Evolutionary conservation across 1,284 basidiomycete genomes (phyloP).

Genomic region (Ganoderma lucidum): DNA sequence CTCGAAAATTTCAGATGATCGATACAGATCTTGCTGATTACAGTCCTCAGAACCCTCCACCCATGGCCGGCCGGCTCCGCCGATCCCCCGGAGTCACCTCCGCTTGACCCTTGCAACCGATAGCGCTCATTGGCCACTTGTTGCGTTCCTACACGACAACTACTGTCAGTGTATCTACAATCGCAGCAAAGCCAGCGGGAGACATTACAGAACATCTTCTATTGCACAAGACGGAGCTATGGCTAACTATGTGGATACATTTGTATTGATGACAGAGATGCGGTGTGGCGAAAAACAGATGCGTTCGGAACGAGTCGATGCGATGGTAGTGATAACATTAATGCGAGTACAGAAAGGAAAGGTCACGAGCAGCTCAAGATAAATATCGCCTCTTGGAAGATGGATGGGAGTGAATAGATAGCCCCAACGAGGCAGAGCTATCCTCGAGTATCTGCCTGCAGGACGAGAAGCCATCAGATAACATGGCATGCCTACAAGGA

Average conservation of each 20-base stretch:
- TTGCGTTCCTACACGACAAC: background rate
- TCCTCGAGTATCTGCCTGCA: conserved; percentile 24
- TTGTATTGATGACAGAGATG: conserved; percentile 26
- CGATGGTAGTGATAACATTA: conserved; percentile 34
- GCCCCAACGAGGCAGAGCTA: conserved; percentile 26
- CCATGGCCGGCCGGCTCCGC: conserved; percentile 41
- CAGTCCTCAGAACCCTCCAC: conserved; percentile 30
- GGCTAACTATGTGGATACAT: conserved; percentile 33
- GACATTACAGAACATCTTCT: conserved; percentile 27
- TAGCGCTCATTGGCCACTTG: conserved; percentile 11
- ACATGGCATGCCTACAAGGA: conserved; percentile 34
- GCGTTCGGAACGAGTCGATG: conserved; percentile 26
- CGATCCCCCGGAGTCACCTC: conserved; percentile 36
- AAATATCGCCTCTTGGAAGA: conserved; percentile 31
- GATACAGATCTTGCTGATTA: conserved; percentile 41
- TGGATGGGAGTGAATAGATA: conserved; percentile 29
- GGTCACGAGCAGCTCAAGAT: conserved; percentile 32
- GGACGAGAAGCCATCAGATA: conserved; percentile 39
- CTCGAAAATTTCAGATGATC: conserved; percentile 48
- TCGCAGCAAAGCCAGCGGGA: background rate
- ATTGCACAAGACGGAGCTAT: conserved; percentile 27
- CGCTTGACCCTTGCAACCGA: conserved; percentile 17
- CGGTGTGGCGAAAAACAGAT: conserved; percentile 20
- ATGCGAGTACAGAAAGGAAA: conserved; percentile 24
- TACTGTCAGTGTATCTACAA: background rate